phyloP scores from a whole-genome alignment of 257 asterid genomes.

The Eustoma russellianum region DNA sequence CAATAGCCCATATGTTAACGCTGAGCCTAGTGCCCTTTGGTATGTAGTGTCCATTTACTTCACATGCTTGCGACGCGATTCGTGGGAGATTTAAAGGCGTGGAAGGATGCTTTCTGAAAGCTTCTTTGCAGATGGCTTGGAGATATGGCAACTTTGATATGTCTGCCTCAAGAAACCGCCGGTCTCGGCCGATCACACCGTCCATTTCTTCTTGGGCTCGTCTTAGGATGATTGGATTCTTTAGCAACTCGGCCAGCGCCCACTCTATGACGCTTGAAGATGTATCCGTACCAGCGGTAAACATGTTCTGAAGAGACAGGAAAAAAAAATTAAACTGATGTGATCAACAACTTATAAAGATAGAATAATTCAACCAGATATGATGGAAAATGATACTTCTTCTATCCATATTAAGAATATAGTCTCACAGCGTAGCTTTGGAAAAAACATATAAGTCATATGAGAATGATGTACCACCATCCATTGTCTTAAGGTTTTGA shows the following conservation, averaged over 20 bases:
- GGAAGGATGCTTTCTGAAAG: conserved; percentile 41
- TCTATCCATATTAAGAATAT: no score
- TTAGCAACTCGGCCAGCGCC: conserved; percentile 43
- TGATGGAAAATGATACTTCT: no score
- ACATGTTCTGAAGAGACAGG: conserved; percentile 27
- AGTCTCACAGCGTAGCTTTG: no score
- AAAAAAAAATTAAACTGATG: no score
- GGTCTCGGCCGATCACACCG: conserved; percentile 21
- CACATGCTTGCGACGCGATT: conserved; percentile 21
- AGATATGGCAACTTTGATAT: conserved; percentile 32
- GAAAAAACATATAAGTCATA: no score
- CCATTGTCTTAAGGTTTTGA: no score
- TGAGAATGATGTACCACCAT: no score
- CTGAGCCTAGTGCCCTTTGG: conserved; percentile 34
- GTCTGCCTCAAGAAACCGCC: conserved; percentile 31
- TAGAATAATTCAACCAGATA: no score
- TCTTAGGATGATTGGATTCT: conserved; percentile 20
- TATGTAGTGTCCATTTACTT: conserved; percentile 30
- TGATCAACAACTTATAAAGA: no score
- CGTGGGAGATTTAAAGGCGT: conserved; percentile 44
- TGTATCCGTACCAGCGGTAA: conserved; percentile 42
- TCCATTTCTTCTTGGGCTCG: conserved; percentile 41
- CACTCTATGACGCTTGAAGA: conserved; percentile 41
- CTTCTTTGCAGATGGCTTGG: conserved; percentile 41
- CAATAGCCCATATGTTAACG: conserved; percentile 52